A percentile compares a stretch with the other conserved stretches of the same genome.
These are phyloP conservation scores for Neurospora discreta DNA, from an alignment of 495 filamentous ascomycete species.

Conservation along the genomic window DNA sequence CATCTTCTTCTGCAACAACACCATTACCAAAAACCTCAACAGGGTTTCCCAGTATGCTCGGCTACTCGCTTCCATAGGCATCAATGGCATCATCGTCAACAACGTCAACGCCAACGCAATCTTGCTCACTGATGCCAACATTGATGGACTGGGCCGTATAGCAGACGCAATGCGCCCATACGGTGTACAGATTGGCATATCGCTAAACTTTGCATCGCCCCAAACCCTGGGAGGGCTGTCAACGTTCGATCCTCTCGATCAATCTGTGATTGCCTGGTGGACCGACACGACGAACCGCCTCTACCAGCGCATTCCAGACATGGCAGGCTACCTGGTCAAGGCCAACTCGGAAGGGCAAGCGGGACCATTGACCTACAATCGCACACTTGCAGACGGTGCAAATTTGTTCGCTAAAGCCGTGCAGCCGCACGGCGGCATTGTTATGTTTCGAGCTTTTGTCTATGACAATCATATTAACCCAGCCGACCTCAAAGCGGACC, in stretches of 20 bases:
- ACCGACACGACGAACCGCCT: slow-evolving; percentile 43
- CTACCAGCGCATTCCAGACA: slow-evolving; percentile 50
- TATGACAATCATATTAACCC: slow-evolving; percentile 48
- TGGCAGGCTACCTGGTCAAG: slow-evolving; percentile 61
- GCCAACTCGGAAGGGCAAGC: slow-evolving; percentile 67
- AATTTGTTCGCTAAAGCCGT: slow-evolving; percentile 57
- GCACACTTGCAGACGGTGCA: slow-evolving; percentile 57
- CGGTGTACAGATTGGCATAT: slow-evolving; percentile 54
- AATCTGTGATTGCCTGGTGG: slow-evolving; percentile 52
- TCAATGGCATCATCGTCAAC: slow-evolving; percentile 60
- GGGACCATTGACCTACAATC: slow-evolving; percentile 56
- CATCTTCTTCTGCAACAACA: slow-evolving; percentile 53
- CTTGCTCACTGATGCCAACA: slow-evolving; percentile 43
- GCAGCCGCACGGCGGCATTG: slow-evolving; percentile 51
- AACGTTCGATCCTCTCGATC: slow-evolving; percentile 56
- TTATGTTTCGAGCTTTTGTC: slow-evolving; percentile 66
- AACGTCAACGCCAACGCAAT: slow-evolving; percentile 61
- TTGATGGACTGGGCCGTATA: slow-evolving; percentile 49
- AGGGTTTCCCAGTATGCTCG: slow-evolving; percentile 54
- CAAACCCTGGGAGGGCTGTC: slow-evolving; percentile 41
- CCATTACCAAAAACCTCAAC: slow-evolving; percentile 44
- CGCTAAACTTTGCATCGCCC: slow-evolving; percentile 59
- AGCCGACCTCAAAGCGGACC: slow-evolving; percentile 50
- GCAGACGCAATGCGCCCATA: slow-evolving; percentile 57
- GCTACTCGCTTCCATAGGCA: slow-evolving; percentile 52